Conservation (phyloP, 202 grass and related monocot species). For the Brachypodium distachyon region DNA sequence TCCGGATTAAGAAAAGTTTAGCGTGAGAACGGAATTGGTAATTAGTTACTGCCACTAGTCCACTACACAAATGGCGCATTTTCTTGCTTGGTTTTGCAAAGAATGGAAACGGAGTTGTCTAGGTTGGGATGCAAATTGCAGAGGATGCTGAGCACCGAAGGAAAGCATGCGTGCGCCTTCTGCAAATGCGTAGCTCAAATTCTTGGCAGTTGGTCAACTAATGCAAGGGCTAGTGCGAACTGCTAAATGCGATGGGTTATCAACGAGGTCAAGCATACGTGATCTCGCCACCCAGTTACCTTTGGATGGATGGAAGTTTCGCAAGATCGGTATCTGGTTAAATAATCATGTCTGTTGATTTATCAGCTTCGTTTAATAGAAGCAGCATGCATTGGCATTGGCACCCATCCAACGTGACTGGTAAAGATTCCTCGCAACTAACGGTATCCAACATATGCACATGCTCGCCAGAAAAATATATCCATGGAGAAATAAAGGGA, state of each 20-base stretch:
- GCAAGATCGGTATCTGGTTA: background rate
- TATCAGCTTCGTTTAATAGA: background rate
- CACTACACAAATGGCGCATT: background rate
- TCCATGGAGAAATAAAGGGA: background rate
- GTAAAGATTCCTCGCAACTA: slow-evolving; percentile 20
- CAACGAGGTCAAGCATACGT: background rate
- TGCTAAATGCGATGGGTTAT: background rate
- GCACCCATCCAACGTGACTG: background rate
- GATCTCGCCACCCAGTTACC: background rate
- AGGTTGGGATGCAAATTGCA: background rate
- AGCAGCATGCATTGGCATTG: background rate
- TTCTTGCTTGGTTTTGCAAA: background rate
- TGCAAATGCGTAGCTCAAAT: slow-evolving; percentile 15
- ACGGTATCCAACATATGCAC: slow-evolving; percentile 25
- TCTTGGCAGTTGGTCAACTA: slow-evolving; percentile 1
- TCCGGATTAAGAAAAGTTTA: slow-evolving; percentile 14
- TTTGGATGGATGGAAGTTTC: slow-evolving; percentile 17
- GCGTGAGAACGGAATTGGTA: background rate
- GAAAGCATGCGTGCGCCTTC: background rate
- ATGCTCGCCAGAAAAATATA: background rate
- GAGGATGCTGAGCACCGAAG: slow-evolving; percentile 2
- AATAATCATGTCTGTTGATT: background rate
- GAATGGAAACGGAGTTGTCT: background rate
- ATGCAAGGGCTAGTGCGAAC: background rate
- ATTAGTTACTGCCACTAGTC: background rate